A percentile compares a stretch with the other conserved stretches of the same genome.
Conservation (phyloP, 768 basidiomycete genomes). For the Calvatia gigantea region DNA sequence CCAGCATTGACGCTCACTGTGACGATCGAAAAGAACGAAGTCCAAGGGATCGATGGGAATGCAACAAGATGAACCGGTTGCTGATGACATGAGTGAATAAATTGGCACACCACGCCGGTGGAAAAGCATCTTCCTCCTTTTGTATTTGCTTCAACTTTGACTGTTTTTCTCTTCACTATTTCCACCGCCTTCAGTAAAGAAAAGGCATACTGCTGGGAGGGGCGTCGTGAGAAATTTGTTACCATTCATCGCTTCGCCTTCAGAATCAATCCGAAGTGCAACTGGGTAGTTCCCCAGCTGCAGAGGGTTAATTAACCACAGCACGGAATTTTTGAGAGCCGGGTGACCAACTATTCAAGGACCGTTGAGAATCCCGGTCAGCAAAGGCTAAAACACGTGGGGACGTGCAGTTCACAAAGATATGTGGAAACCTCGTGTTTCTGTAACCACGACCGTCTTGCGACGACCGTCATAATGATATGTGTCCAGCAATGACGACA, state of each 20-base stretch:
- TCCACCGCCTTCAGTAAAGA: background rate
- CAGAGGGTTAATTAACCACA: too few relatives aligned
- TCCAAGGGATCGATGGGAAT: background rate
- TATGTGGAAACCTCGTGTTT: conserved; percentile 4
- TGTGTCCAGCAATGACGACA: background rate
- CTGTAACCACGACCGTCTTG: conserved; percentile 1
- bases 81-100: background rate
- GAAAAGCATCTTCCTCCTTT: background rate
- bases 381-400: conserved; percentile 2
- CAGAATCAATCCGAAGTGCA: too few relatives aligned
- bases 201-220: background rate
- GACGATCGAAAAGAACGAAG: background rate
- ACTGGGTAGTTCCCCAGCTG: too few relatives aligned
- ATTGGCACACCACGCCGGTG: background rate
- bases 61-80: background rate
- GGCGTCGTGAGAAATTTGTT: background rate
- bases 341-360: too few relatives aligned
- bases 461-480: background rate
- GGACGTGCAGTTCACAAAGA: background rate
- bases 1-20: background rate
- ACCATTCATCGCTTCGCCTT: too few relatives aligned
- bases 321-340: too few relatives aligned
- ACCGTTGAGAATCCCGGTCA: too few relatives aligned
- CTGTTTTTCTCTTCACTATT: background rate
- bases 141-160: background rate